A percentile compares a stretch with the other conserved stretches of the same genome.
Evolutionary conservation across 2,329 filamentous ascomycete genomes (phyloP).

Genomic region (Sporothrix inflata): DNA sequence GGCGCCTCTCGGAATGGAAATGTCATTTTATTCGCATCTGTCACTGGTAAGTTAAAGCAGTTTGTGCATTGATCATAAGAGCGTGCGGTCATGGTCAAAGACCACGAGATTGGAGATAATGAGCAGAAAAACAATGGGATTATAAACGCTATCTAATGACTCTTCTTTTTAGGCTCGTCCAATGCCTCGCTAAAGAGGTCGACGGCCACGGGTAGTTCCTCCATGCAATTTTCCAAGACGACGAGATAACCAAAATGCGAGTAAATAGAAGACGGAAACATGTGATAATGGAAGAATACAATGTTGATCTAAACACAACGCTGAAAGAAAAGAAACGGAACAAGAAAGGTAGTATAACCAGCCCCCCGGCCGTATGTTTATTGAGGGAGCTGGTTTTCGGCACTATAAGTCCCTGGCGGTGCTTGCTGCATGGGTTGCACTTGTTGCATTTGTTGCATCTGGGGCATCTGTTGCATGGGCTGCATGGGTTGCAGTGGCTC

Average conservation of each 20-base stretch:
- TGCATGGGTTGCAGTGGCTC: not conserved
- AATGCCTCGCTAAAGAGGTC: not conserved
- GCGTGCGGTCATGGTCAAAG: not conserved
- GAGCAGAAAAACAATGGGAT: not conserved
- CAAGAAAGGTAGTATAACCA: not conserved
- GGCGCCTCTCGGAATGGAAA: not conserved
- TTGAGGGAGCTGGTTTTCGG: not conserved
- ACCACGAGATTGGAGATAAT: not conserved
- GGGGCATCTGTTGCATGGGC: not conserved
- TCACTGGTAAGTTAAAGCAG: not conserved
- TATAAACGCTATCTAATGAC: not conserved
- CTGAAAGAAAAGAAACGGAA: not conserved
- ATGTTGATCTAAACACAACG: not conserved
- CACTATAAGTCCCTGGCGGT: not conserved
- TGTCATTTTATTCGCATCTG: not conserved
- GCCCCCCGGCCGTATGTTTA: not conserved
- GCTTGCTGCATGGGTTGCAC: not conserved
- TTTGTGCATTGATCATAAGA: not conserved
- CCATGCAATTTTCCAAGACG: slow-evolving; percentile 8
- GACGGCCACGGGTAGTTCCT: not conserved
- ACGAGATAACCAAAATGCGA: not conserved
- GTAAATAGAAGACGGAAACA: not conserved
- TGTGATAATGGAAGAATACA: not conserved
- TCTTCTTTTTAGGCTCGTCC: not conserved
- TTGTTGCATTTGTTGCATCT: not conserved